Base-by-base conservation (phyloP, 2,329 filamentous ascomycete genomes). In the Elsinoe batatas region DNA sequence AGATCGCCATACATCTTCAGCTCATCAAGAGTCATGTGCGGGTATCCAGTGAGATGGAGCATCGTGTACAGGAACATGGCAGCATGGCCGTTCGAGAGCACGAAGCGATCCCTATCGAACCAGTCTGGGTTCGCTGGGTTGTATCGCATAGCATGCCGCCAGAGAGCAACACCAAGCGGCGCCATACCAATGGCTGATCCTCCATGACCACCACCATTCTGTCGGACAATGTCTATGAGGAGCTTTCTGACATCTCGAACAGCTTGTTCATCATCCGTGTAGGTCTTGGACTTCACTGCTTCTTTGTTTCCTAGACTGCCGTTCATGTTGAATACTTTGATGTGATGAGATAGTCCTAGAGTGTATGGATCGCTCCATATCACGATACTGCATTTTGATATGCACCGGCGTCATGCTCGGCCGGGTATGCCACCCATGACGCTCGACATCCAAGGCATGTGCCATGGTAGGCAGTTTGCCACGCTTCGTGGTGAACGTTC, bases 1-100 rank as follows among this genome's bases (percentile, higher is more conserved):
- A 57, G 68, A 62, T 71, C 77, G 65, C 78, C 74, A 57, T 82
- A 81, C 1, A 73, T 75, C 64, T 79, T 80, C 53, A 82, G 72
- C 62, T 81, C 75, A 5, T 81, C 78, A 6, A 80, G 64, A 0
- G 78, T 80, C 79, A 79, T 79, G 57, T 67, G 65, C 58, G 75
- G 73, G 67, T 79, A 80, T 44, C 79, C 79, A 1, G 69, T 69
- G 8, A 81, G 70, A 58, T 82, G 76, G 7, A 79, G 67, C 58
- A 81, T 76, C 0, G 68, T 64, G 64, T 81, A 81, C 57, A 79
- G 75, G 58, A 79, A 80, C 18, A 81, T 51, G 26, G 33, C 42
- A 42, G 54, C 49, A 22, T 60, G 59, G 26, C 61, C 72, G 59
- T 75, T 75, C 12, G 72, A 75, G 0, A 75, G 65, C 7, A 75